Evolutionary conservation across 129 eudicot species (phyloP), one percentile per base, ranked within the genome.

Genomic region (Apium graveolens): DNA sequence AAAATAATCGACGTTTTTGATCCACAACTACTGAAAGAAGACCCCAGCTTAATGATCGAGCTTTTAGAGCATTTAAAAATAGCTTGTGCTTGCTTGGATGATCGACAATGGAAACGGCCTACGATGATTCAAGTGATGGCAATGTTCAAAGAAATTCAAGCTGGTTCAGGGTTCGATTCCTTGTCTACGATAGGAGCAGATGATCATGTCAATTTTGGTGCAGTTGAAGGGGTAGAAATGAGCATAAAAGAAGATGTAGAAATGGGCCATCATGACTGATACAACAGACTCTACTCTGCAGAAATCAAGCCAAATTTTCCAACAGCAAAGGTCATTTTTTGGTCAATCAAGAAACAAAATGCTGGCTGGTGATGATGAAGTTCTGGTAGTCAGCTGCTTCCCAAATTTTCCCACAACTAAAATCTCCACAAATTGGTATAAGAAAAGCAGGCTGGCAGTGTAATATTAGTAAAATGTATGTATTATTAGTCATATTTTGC

Each of bases 101-200:
- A 96, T 66, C 91, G 97, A 49, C 97, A 88, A n/a, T 86, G 81
- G 89, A 85, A 78, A 72, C 90, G 99, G 17, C 99, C 99, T 31
- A 92, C 97, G 11, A 92, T 96, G 97, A 96, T 96, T 51, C 95
- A 96, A 85, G 99, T 96, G 37, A 82, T 96, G 97, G 88, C 97
- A 18, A 90, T 86, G 97, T 92, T 96, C 63, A 96, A 96, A 60
- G 96, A 92, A 76, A 96, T 96, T 72, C 93, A 96, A 48, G 99
- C 97, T 2, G 99, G 99, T 16, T 86, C 97, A 1, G 99, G 89
- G 34, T 70, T 92, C 14, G 97, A 96, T 82, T 87, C 98, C 3
- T 21, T 79, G 12, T 88, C 98, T 32, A 79, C 96, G 17, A 85
- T 88, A 11, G 83, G 86, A 1, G 76, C 77, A 12, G 91, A 89